phyloP scores from a whole-genome alignment of 495 filamentous ascomycete species.

The Aspergillus haitiensis region DNA sequence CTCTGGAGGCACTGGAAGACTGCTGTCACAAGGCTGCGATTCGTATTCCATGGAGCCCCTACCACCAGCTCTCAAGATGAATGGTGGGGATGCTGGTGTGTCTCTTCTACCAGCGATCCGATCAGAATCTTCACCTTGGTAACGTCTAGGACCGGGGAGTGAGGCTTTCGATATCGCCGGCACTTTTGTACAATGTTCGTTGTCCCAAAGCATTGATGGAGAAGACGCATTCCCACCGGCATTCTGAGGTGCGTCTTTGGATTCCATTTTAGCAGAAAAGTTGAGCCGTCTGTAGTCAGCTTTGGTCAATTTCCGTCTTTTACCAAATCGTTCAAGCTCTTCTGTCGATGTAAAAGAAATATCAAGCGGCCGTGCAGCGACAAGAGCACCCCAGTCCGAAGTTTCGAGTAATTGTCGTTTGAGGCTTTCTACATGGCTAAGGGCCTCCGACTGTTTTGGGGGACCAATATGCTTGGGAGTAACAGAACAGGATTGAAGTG shows the following conservation, averaged over 20 bases:
- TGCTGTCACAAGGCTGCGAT: conserved; percentile 9
- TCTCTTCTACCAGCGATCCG: neutral
- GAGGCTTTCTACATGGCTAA: conserved; percentile 24
- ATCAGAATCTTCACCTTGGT: neutral
- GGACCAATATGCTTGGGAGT: neutral
- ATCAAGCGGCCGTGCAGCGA: conserved; percentile 35
- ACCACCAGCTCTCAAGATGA: neutral
- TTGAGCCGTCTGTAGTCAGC: conserved; percentile 31
- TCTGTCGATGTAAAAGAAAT: conserved; percentile 32
- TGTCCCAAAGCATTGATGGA: conserved; percentile 39
- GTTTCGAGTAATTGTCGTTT: conserved; percentile 38
- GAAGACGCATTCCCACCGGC: conserved; percentile 25
- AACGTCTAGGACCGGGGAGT: neutral
- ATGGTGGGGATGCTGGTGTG: neutral
- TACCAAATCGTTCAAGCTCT: conserved; percentile 39
- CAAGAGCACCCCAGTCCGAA: conserved; percentile 40
- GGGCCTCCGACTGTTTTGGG: neutral
- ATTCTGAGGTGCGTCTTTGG: neutral
- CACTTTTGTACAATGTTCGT: conserved; percentile 18
- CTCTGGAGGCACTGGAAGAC: neutral
- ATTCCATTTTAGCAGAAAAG: conserved; percentile 4
- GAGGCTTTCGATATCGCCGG: conserved; percentile 3
- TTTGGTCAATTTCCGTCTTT: conserved; percentile 40
- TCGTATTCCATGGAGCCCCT: neutral
- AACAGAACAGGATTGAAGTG: neutral